Evolutionary conservation across 2,329 filamentous ascomycete species (phyloP), one percentile per base, ranked within the genome.

Genomic region (Sclerotinia minor): DNA sequence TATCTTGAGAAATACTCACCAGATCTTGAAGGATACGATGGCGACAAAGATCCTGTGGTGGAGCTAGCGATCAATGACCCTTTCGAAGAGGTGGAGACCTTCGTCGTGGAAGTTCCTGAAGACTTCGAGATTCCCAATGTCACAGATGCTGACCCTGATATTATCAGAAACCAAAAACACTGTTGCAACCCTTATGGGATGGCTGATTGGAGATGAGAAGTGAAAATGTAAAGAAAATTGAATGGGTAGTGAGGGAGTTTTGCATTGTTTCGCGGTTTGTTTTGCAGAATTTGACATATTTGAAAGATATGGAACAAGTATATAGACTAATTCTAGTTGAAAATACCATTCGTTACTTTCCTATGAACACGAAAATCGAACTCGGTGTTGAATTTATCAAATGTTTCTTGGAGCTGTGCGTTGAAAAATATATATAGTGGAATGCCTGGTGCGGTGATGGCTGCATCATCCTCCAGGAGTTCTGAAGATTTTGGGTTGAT

Each of bases 101-200:
- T 64, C 3, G 24, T n/a, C 13, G 26, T 57, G 24, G 49, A 7
- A 9, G 7, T 32, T 24, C 26, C 52, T 15, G n/a, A 13, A 17
- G 24, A 57, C 32, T 13, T 17, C 35, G 1, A 49, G 19, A 19
- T 24, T 35, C 7, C 44, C 7, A 38, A 26, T 2, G 9, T 50
- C n/a, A 50, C 45, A 3, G 26, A 5, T 21, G 6, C 45, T 41
- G n/a, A 47, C 29, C n/a, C 15, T 26, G n/a, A 8, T 26, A 41
- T 3, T 21, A 19, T 50, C 45, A 63, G 17, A 63, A 47, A 38
- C n/a, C 5, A 8, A 26, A 17, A 19, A n/a, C 11, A 19, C 26
- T 9, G 13, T 63, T 26, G 15, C 26, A 50, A 50, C 15, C 59
- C 59, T 15, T 63, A 63, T 5, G n/a, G 45, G 8, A 63, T 63